Percentiles rank a stretch among this genome's conserved stretches.
Conservation (phyloP, 345 rosid genomes). For the Populus simonii region DNA sequence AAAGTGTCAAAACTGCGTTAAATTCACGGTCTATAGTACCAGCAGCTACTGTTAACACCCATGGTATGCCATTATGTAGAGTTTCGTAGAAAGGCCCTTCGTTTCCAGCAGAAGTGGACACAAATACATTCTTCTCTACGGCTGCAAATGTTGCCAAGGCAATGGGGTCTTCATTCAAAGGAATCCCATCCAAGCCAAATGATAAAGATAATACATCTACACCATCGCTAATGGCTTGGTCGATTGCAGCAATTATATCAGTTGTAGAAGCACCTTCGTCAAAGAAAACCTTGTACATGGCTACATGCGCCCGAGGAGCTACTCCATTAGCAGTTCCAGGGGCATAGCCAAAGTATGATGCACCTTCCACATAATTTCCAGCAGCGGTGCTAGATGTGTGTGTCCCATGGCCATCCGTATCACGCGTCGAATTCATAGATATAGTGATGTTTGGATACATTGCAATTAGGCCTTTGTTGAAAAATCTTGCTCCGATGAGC, state of each 20-base stretch:
- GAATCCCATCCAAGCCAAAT: slow-evolving; percentile 23
- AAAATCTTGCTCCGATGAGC: slow-evolving; percentile 35
- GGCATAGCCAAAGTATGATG: slow-evolving; percentile 33
- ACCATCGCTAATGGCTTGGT: slow-evolving; percentile 22
- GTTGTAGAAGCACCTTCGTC: slow-evolving; percentile 13
- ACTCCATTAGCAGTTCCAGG: slow-evolving; percentile 24
- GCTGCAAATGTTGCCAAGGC: slow-evolving; percentile 41
- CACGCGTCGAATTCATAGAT: slow-evolving; percentile 28
- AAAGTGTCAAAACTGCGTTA: slow-evolving; percentile 25
- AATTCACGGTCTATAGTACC: slow-evolving; percentile 37
- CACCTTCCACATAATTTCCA: slow-evolving; percentile 31
- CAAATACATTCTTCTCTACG: slow-evolving; percentile 25
- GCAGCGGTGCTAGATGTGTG: slow-evolving; percentile 34
- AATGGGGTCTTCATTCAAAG: slow-evolving; percentile 26
- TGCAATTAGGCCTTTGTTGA: slow-evolving; percentile 27
- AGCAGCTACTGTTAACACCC: slow-evolving; percentile 42
- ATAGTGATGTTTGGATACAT: slow-evolving; percentile 15
- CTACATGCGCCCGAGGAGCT: slow-evolving; percentile 24
- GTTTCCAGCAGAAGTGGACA: slow-evolving; percentile 30
- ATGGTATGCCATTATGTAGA: slow-evolving; percentile 40
- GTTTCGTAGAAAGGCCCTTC: slow-evolving; percentile 12
- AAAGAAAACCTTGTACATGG: slow-evolving; percentile 35
- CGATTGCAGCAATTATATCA: slow-evolving; percentile 30
- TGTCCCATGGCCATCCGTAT: slow-evolving; percentile 29
- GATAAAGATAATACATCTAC: slow-evolving; percentile 24